phyloP scores from a whole-genome alignment of 2,329 filamentous ascomycete species.

The Chaetomiaceae sp. region DNA sequence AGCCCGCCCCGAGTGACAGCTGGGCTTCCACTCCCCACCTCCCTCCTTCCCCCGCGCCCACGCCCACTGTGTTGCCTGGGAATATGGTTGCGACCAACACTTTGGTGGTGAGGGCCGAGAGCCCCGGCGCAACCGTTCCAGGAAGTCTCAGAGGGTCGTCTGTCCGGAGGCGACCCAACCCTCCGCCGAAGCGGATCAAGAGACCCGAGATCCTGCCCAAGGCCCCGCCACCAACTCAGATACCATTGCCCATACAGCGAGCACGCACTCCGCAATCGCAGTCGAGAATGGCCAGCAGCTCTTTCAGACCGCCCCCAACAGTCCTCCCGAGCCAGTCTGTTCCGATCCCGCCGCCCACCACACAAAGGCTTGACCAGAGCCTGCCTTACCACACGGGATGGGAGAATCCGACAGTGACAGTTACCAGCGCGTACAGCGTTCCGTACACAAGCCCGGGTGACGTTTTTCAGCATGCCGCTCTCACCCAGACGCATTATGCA shows the following conservation, averaged over 20 bases:
- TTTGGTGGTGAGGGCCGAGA: conserved; percentile 14
- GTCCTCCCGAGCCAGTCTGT: conserved; percentile 20
- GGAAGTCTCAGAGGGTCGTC: conserved; percentile 2
- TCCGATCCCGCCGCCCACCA: conserved; percentile 9
- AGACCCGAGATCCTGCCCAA: conserved; percentile 18
- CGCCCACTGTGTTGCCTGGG: conserved; percentile 18
- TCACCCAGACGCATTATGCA: conserved; percentile 17
- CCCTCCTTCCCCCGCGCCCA: conserved; percentile 23
- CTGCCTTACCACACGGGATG: conserved; percentile 16
- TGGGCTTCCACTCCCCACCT: conserved; percentile 21
- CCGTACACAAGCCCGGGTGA: conserved; percentile 18
- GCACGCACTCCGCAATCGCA: conserved; percentile 20
- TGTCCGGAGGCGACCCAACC: conserved; percentile 16
- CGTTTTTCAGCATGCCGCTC: conserved; percentile 16
- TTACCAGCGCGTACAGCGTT: conserved; percentile 17
- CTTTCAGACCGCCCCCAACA: conserved; percentile 8
- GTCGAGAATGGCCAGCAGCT: conserved; percentile 1
- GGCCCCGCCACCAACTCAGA: conserved; percentile 17
- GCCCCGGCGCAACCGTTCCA: conserved; percentile 10
- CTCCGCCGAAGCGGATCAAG: conserved; percentile 20
- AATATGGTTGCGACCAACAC: conserved; percentile 1
- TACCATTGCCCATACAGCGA: conserved; percentile 21
- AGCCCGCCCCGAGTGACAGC: conserved; percentile 11
- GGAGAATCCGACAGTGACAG: conserved; percentile 16
- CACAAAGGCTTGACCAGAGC: conserved; percentile 5